Evolutionary conservation across 2,329 filamentous ascomycete genomes (phyloP), one percentile per base, ranked within the genome.

Genomic region (Cercospora berteroae): DNA sequence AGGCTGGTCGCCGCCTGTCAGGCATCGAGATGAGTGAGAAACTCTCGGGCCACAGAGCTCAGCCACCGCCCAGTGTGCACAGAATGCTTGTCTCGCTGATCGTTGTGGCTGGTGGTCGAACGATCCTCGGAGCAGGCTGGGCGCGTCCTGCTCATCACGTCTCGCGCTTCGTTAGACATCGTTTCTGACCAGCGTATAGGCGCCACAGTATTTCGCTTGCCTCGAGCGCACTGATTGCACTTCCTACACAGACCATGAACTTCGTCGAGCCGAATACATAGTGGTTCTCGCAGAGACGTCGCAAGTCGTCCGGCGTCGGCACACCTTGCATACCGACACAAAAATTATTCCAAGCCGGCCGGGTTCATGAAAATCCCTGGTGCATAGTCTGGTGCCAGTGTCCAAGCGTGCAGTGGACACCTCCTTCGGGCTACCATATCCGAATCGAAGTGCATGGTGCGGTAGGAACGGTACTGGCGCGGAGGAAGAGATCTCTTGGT

Each of bases 111-210:
- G 55, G 31, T 13, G 55, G 13, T 27, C 27, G 27, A 33, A n/a
- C 27, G 55, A 58, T 58, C 55, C 55, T 33, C 27, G 55, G 27
- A 58, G 55, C 55, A 36, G 27, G 55, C 55, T 58, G 55, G 55
- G 55, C 55, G 31, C 27, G 55, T 58, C 27, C 55, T 36, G 55
- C 31, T 33, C 48, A 55, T 31, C 55, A 58, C 27, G 31, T 23
- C 18, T 58, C 55, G n/a, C 16, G n/a, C 18, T 23, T 58, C 55
- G 55, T 58, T 58, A 58, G 55, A 13, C 27, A 5, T 36, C 29
- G 18, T 31, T 58, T 36, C 55, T 12, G 55, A 36, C 27, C n/a
- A 58, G 55, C 20, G 27, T 29, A 33, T 31, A 6, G 2, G 10
- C 31, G 31, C 27, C 55, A 58, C 55, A 58, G 55, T 8, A 58